Evolutionary conservation across 192 early-diverging fungal genomes (phyloP).

Genomic region (Linnemannia zychae): DNA sequence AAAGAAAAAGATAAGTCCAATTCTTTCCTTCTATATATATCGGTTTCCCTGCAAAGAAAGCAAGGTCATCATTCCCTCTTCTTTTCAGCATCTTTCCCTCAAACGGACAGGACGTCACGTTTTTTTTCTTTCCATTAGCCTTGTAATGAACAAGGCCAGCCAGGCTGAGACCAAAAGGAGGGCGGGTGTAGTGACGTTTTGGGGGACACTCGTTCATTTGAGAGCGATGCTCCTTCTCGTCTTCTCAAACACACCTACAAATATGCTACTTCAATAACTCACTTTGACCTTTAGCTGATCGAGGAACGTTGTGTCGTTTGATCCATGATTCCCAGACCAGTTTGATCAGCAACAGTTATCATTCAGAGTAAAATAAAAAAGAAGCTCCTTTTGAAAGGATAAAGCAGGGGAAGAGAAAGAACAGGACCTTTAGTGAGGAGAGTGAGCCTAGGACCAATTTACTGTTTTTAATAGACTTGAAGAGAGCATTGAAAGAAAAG

Average conservation of each 20-base stretch:
- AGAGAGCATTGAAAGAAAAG: neutral
- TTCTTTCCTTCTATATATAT: neutral
- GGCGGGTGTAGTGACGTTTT: neutral
- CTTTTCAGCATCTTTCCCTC: neutral
- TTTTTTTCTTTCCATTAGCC: neutral
- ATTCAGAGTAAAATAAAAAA: neutral
- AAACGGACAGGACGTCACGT: neutral
- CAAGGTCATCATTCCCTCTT: neutral
- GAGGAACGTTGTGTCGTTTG: neutral
- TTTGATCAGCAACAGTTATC: neutral
- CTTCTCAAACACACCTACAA: neutral
- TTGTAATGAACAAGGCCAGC: neutral
- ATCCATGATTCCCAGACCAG: neutral
- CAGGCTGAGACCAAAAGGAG: too few relatives aligned
- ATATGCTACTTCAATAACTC: neutral
- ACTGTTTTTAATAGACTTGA: slow-evolving; percentile 7
- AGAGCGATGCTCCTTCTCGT: neutral
- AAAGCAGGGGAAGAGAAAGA: neutral
- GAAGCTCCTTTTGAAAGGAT: neutral
- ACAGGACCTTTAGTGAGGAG: neutral
- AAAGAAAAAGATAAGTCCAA: neutral
- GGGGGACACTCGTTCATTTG: neutral
- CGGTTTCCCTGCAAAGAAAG: neutral
- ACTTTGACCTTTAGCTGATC: too few relatives aligned
- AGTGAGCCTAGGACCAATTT: slow-evolving; percentile 5